Percentiles rank a stretch among this genome's conserved stretches.
Conservation (phyloP, 2,329 filamentous ascomycete genomes). For the Colletotrichum eremochloae region DNA sequence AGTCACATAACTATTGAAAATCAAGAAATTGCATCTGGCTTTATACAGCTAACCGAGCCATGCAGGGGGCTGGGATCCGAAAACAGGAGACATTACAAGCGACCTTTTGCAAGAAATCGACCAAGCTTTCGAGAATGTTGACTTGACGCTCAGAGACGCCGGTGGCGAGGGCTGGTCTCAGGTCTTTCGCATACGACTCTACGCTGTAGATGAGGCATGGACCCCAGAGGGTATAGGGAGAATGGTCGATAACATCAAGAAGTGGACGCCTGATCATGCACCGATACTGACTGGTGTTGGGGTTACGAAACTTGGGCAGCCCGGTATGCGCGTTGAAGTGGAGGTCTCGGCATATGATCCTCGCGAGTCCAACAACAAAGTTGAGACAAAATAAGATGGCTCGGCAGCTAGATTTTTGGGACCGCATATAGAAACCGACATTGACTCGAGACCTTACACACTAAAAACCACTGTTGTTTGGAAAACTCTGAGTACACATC, state of each 20-base stretch:
- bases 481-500: neutral
- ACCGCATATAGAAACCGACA: neutral
- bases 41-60: neutral
- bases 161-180: constrained; percentile 63
- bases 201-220: constrained; percentile 49
- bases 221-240: constrained; percentile 48
- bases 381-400: neutral
- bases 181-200: constrained; percentile 57
- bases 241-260: constrained; percentile 52
- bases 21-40: neutral
- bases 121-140: constrained; percentile 63
- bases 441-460: no score
- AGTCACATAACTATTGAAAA: neutral
- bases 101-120: constrained; percentile 55
- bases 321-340: constrained; percentile 61
- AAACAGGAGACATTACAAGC: constrained; percentile 43
- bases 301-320: constrained; percentile 53
- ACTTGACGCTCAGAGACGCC: constrained; percentile 56
- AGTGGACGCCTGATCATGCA: constrained; percentile 57
- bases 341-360: constrained; percentile 54
- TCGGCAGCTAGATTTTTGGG: no score
- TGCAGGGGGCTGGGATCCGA: constrained; percentile 34
- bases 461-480: neutral
- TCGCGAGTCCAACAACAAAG: neutral
- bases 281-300: constrained; percentile 60